These are phyloP conservation scores for Xylariomycetidae sp. DNA, from an alignment of 2,329 filamentous ascomycete genomes.

Conservation along the genomic window DNA sequence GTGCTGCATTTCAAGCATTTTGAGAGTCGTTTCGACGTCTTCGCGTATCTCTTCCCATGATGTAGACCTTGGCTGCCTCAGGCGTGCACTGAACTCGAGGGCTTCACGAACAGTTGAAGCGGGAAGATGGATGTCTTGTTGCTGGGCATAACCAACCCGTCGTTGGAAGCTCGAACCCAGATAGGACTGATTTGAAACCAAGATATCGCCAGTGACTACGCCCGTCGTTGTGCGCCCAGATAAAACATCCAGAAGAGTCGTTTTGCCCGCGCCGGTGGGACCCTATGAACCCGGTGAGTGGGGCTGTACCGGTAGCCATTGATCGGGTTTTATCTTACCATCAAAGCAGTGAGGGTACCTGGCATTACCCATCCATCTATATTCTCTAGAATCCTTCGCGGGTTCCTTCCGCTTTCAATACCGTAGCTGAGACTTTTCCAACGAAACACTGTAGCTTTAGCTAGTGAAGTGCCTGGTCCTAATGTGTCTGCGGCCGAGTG, in stretches of 20 bases:
- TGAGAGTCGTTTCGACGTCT: conserved; percentile 85
- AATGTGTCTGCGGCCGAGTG: too few species aligned
- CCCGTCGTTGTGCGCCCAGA: conserved; percentile 80
- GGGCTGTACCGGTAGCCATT: too few species aligned
- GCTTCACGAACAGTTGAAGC: conserved; percentile 84
- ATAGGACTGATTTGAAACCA: conserved; percentile 52
- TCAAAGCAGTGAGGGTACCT: conserved; percentile 78
- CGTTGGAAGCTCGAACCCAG: conserved; percentile 78
- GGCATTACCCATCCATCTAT: conserved; percentile 72
- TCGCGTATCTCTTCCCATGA: conserved; percentile 67
- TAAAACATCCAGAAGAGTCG: conserved; percentile 77
- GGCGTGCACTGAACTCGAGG: conserved; percentile 73
- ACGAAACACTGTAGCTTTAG: conserved; percentile 81
- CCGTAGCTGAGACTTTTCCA: conserved; percentile 75
- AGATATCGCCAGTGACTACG: conserved; percentile 76
- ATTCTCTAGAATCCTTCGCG: conserved; percentile 2
- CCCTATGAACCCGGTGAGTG: too few species aligned
- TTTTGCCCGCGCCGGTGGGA: conserved; percentile 84
- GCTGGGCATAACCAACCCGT: conserved; percentile 84
- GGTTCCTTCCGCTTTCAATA: conserved; percentile 68
- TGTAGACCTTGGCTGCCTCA: conserved; percentile 71
- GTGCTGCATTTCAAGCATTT: conserved; percentile 76
- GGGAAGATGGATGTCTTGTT: conserved; percentile 80
- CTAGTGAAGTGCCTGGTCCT: too few species aligned
- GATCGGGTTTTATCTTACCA: conserved; percentile 44